Evolutionary conservation across 2,329 filamentous ascomycete genomes (phyloP).

Genomic region (Orbilia brochopaga): DNA sequence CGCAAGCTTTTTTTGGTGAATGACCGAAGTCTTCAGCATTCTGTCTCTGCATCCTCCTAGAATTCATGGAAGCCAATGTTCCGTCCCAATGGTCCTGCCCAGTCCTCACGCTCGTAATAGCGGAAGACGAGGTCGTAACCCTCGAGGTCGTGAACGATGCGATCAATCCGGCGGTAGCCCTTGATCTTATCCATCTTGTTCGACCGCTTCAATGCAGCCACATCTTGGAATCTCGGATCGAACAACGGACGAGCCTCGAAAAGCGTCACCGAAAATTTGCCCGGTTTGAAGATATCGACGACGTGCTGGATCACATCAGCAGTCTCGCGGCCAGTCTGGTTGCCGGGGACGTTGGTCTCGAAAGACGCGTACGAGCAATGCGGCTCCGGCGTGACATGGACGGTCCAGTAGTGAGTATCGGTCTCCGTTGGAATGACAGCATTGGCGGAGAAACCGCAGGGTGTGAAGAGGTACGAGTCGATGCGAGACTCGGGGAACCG

Average conservation of each 20-base stretch:
- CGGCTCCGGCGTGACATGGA: conserved; percentile 96
- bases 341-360: conserved; percentile 94
- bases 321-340: conserved; percentile 84
- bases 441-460: conserved; percentile 96
- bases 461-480: conserved; percentile 94
- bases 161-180: conserved; percentile 87
- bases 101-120: conserved; percentile 92
- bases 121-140: conserved; percentile 96
- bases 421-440: conserved; percentile 84
- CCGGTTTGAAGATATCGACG: conserved; percentile 92
- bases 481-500: conserved; percentile 92
- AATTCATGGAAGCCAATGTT: conserved; percentile 49
- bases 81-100: conserved; percentile 39
- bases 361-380: conserved; percentile 98
- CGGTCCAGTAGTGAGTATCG: conserved; percentile 89
- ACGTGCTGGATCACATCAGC: conserved; percentile 92
- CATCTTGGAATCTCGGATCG: conserved; percentile 60
- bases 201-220: conserved; percentile 59
- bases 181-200: conserved; percentile 75
- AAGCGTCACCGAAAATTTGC: conserved; percentile 94
- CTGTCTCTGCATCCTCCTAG: conserved; percentile 7
- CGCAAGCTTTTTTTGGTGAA: background rate
- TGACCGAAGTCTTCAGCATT: background rate
- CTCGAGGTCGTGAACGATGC: conserved; percentile 95
- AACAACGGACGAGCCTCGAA: conserved; percentile 79